These are phyloP conservation scores for Ormosia emarginata DNA, from an alignment of 306 rosid genomes.

Conservation along the genomic window DNA sequence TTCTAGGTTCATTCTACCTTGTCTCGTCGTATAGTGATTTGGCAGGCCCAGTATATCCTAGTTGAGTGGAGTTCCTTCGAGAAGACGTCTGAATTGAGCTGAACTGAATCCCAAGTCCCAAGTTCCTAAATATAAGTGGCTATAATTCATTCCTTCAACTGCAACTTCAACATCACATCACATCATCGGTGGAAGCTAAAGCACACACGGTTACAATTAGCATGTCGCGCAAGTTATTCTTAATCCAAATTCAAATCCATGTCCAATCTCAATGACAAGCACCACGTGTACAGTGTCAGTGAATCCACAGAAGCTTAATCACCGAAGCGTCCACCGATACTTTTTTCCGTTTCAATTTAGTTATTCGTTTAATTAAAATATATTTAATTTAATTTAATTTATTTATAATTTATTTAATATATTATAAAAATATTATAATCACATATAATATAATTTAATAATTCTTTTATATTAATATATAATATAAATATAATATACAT, in stretches of 20 bases:
- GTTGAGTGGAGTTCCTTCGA: not conserved
- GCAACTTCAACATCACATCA: slow-evolving; percentile 18
- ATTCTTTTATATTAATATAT: too few relatives aligned
- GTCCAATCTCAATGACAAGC: not conserved
- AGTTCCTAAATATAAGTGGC: not conserved
- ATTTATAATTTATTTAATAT: too few relatives aligned
- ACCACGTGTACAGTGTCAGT: slow-evolving; percentile 21
- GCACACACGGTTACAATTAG: not conserved
- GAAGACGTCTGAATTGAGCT: not conserved
- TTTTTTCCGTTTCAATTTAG: too few relatives aligned
- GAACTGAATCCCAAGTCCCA: not conserved
- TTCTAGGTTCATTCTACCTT: too few relatives aligned
- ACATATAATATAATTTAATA: too few relatives aligned
- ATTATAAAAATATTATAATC: too few relatives aligned
- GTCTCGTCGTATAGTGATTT: not conserved
- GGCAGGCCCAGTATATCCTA: not conserved
- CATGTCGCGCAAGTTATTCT: slow-evolving; percentile 45
- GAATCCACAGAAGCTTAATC: not conserved
- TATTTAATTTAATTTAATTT: too few relatives aligned
- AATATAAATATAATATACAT: too few relatives aligned
- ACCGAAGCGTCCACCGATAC: too few relatives aligned
- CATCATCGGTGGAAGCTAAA: slow-evolving; percentile 2
- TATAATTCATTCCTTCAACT: slow-evolving; percentile 35
- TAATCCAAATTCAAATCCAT: slow-evolving; percentile 27
- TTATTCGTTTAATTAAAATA: too few relatives aligned